phyloP scores from a whole-genome alignment of 169 alveolate genomes.

The Plasmodium malariae region DNA sequence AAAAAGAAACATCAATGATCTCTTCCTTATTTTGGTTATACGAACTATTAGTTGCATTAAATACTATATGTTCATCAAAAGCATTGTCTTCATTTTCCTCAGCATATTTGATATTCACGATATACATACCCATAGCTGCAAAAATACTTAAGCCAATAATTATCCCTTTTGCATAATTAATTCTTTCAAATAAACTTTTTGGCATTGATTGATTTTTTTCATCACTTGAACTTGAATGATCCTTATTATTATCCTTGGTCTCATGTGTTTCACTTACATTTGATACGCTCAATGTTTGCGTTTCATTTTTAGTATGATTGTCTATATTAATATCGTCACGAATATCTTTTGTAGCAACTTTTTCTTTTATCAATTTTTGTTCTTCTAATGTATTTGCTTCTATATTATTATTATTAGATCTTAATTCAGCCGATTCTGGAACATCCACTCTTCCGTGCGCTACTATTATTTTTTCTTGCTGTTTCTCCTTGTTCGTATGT shows the following conservation, averaged over 20 bases:
- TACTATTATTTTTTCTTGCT: no score
- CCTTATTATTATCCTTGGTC: neutral
- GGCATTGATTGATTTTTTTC: no score
- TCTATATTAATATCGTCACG: no score
- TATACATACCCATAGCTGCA: neutral
- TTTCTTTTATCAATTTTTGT: no score
- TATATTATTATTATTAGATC: no score
- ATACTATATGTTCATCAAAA: neutral
- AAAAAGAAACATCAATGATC: constrained; percentile 15
- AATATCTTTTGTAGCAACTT: no score
- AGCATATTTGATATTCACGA: neutral
- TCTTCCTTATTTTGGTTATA: neutral
- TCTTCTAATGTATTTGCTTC: no score
- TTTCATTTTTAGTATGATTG: neutral
- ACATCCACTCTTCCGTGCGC: no score
- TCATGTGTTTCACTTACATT: neutral
- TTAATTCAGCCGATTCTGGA: no score
- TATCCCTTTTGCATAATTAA: constrained; percentile 7
- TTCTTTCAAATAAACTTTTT: neutral
- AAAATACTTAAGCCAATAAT: neutral
- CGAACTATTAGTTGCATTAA: neutral
- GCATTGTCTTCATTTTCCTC: neutral
- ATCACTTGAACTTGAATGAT: neutral
- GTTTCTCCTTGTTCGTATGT: no score
- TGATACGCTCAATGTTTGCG: neutral